A percentile compares a stretch with the other conserved stretches of the same genome.
Conservation (phyloP, 2,329 filamentous ascomycete species). For the Fusarium bactridioides region DNA sequence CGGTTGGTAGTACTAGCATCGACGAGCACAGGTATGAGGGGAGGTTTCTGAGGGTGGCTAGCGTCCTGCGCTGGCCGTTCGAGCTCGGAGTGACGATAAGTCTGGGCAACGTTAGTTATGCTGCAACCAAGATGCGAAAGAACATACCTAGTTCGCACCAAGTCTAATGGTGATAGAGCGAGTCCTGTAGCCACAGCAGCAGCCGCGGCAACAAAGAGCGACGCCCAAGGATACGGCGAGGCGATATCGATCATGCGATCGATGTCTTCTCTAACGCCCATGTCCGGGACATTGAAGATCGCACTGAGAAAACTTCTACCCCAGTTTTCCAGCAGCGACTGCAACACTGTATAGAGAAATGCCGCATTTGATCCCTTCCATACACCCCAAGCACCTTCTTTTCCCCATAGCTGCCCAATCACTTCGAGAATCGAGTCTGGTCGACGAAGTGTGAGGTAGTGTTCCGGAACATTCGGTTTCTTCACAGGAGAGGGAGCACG, state of each 20-base stretch:
- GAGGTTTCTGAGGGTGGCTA: constrained; percentile 78
- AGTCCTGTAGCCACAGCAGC: constrained; percentile 78
- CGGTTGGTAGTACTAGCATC: constrained; percentile 79
- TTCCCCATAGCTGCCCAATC: constrained; percentile 86
- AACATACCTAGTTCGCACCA: constrained; percentile 76
- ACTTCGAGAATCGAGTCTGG: constrained; percentile 86
- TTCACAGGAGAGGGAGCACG: constrained; percentile 46
- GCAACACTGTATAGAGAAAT: constrained; percentile 87
- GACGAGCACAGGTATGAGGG: constrained; percentile 79
- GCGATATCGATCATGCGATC: constrained; percentile 78
- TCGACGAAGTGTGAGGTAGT: constrained; percentile 75
- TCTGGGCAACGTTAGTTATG: constrained; percentile 53
- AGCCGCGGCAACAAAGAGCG: constrained; percentile 74
- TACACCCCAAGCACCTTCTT: constrained; percentile 87
- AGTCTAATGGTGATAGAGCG: constrained; percentile 84
- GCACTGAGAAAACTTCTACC: constrained; percentile 90
- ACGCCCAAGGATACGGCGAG: constrained; percentile 82
- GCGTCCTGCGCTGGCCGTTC: constrained; percentile 76
- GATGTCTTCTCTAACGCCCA: constrained; percentile 76
- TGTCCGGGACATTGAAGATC: constrained; percentile 86
- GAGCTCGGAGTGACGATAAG: constrained; percentile 86
- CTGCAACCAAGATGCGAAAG: not conserved
- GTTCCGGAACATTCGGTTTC: constrained; percentile 49
- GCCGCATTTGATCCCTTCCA: constrained; percentile 95
- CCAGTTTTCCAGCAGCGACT: constrained; percentile 91